phyloP scores from a whole-genome alignment of 352 stramenopile species.

The Phytophthora hibernalis region DNA sequence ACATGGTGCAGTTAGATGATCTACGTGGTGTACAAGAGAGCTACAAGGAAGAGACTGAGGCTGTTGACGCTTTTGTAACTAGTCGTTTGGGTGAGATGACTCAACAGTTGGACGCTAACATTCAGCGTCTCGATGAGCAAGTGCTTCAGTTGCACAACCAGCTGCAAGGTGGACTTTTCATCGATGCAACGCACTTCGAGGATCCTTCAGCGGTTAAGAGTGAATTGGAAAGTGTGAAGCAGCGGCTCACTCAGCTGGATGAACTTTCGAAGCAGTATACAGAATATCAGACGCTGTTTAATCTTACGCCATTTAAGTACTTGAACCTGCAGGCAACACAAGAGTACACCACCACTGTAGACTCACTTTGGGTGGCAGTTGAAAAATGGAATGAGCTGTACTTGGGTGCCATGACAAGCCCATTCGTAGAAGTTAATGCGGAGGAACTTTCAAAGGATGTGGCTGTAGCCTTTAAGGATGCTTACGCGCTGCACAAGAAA shows the following conservation, averaged over 20 bases:
- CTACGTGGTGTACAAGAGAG: constrained; percentile 85
- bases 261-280: constrained; percentile 93
- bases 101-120: constrained; percentile 92
- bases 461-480: constrained; percentile 88
- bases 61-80: constrained; percentile 87
- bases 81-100: constrained; percentile 92
- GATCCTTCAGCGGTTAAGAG: constrained; percentile 81
- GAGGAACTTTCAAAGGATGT: constrained; percentile 91
- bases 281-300: constrained; percentile 93
- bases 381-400: constrained; percentile 91
- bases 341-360: constrained; percentile 86
- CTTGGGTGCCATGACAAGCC: constrained; percentile 74
- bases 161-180: constrained; percentile 87
- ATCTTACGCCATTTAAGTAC: constrained; percentile 90
- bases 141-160: constrained; percentile 85
- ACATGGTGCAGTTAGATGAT: constrained; percentile 94
- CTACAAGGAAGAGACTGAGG: constrained; percentile 91
- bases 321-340: constrained; percentile 88
- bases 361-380: constrained; percentile 86
- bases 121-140: constrained; percentile 93
- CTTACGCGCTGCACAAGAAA: constrained; percentile 92
- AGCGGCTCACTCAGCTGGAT: constrained; percentile 85
- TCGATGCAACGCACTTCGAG: constrained; percentile 89
- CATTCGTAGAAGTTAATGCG: constrained; percentile 90
- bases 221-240: constrained; percentile 84